A percentile compares a stretch with the other conserved stretches of the same genome.
These are phyloP conservation scores for Solanum arcanum DNA, from an alignment of 257 asterid genomes.

Conservation along the genomic window DNA sequence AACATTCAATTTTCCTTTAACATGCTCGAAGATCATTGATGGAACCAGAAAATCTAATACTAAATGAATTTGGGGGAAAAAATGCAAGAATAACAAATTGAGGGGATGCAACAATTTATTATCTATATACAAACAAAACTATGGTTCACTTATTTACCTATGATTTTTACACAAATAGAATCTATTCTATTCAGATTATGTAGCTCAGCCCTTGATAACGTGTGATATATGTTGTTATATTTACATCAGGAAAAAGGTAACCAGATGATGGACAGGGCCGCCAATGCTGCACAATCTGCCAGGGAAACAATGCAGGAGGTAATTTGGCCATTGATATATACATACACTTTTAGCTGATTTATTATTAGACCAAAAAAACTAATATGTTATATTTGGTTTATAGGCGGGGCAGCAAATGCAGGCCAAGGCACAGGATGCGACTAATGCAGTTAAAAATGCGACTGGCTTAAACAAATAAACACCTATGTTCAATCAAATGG, in stretches of 20 bases:
- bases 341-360: not conserved
- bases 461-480: constrained; percentile 11
- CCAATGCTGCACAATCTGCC: constrained; percentile 24
- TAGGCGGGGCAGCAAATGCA: constrained; percentile 20
- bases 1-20: not conserved
- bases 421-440: constrained; percentile 22
- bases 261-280: constrained; percentile 25
- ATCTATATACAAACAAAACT: not conserved
- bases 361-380: not conserved
- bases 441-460: constrained; percentile 24
- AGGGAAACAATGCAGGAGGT: constrained; percentile 20
- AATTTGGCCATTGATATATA: not conserved
- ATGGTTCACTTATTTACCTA: not conserved
- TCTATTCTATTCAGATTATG: not conserved
- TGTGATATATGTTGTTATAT: not conserved
- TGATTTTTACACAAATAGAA: not conserved
- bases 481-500: not conserved
- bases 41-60: not conserved
- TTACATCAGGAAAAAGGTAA: constrained; percentile 23
- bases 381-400: not conserved
- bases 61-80: not conserved
- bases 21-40: not conserved
- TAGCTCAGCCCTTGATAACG: not conserved
- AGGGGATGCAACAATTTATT: not conserved
- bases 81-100: not conserved